Base-by-base conservation (phyloP, 225 moss, liverwort and hornwort species). In the Asterella californica region DNA sequence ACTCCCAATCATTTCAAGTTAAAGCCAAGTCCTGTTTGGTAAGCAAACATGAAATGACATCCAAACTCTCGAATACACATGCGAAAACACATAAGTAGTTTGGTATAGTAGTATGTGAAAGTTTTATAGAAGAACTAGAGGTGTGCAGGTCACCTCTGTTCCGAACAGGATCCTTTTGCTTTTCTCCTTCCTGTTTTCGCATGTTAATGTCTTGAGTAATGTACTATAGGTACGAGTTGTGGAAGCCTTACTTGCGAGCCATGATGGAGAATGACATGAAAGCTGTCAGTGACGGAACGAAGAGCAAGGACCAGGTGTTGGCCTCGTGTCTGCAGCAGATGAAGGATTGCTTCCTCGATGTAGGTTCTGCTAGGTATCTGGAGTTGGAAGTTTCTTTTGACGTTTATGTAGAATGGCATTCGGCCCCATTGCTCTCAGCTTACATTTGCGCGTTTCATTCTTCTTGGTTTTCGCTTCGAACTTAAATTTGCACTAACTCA, bases 201-300 rank as follows among this genome's bases (percentile, higher is more conserved):
- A 32, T 1, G n/a, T 75, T 34, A 55, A 54, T 76, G 14, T 32
- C 61, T 53, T 76, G 57, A 47, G 36, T 57, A 46, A 38, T 30
- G 29, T 45, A 17, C 29, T 65, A 30, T 76, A 97, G 96, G 72
- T 94, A 97, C 82, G 94, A 94, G 57, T 81, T 99, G 69, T 99
- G 97, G 97, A 99, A 99, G 78, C 97, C 97, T 38, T 92, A 93
- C 82, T 83, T 99, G 83, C 88, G 97, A 76, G 97, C 97, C 68
- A 89, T 93, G 78, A 99, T 99, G 97, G 97, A 99, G 88, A 93
- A 90, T 84, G 97, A 99, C 83, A 99, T 99, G 97, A 94, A 91
- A 84, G 94, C 97, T 84, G 97, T 99, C 42, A 99, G 97, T 82
- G 90, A 94, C 82, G 97, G 97, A 74, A 92, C 90, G 78, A 99